Evolutionary conservation across 2,329 filamentous ascomycete genomes (phyloP).

Genomic region (Talaromyces pinophilus): DNA sequence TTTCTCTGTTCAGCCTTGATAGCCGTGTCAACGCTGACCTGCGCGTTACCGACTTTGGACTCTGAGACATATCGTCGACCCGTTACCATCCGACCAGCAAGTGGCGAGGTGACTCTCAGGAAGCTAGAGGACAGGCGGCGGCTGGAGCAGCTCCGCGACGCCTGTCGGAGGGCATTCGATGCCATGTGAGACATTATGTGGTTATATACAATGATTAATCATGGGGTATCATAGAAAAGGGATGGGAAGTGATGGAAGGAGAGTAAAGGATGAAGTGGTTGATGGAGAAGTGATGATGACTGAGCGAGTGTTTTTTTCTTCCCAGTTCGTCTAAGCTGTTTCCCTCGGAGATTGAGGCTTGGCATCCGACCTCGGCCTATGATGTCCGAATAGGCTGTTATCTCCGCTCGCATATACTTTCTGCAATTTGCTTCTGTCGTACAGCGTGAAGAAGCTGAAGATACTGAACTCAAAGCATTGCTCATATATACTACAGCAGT

Average conservation of each 20-base stretch:
- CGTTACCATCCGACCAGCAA: constrained; percentile 39
- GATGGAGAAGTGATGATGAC: constrained; percentile 22
- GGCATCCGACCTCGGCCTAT: constrained; percentile 5
- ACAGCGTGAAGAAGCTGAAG: not conserved
- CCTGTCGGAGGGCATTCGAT: constrained; percentile 69
- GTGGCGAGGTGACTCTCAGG: constrained; percentile 43
- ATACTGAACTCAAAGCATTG: not conserved
- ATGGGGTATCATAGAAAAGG: constrained; percentile 28
- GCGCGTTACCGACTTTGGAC: constrained; percentile 67
- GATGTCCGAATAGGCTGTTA: not conserved
- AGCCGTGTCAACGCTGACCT: constrained; percentile 77
- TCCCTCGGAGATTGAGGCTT: constrained; percentile 13
- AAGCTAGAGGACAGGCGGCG: constrained; percentile 49
- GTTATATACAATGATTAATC: constrained; percentile 26
- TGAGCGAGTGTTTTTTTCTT: constrained; percentile 13
- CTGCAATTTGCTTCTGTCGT: not conserved
- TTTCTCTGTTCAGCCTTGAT: constrained; percentile 85
- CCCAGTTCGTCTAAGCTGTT: not conserved
- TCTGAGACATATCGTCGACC: constrained; percentile 79
- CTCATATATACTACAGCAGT: not conserved
- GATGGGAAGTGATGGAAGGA: constrained; percentile 21
- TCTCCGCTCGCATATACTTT: constrained; percentile 2
- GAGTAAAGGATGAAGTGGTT: not conserved
- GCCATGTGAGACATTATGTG: constrained; percentile 64
- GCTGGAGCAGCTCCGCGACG: constrained; percentile 59